Evolutionary conservation across 257 asterid genomes (phyloP).

Genomic region (Jaltomata sinuosa): DNA sequence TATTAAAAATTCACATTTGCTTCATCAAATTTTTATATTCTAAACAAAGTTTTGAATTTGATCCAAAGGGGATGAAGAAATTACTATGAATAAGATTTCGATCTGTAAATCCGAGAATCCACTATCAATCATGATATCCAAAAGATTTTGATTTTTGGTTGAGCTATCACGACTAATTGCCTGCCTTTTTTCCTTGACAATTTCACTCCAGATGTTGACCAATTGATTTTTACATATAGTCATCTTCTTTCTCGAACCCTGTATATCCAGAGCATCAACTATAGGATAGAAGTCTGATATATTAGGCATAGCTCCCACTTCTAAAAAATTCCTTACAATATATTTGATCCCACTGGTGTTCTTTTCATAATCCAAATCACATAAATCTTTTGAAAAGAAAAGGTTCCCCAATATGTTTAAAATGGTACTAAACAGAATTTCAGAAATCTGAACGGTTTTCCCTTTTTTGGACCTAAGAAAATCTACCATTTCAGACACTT

Average conservation of each 20-base stretch:
- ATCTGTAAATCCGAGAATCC: constrained; percentile 23
- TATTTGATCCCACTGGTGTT: constrained; percentile 6
- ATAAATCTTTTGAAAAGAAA: constrained; percentile 17
- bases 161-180: neutral
- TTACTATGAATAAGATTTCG: constrained; percentile 26
- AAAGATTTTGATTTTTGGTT: constrained; percentile 4
- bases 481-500: constrained; percentile 21
- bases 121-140: constrained; percentile 15
- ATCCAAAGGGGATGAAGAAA: neutral
- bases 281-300: constrained; percentile 30
- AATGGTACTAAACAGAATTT: constrained; percentile 16
- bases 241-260: constrained; percentile 21
- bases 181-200: constrained; percentile 20
- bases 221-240: neutral
- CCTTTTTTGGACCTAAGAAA: constrained; percentile 17
- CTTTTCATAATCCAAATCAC: constrained; percentile 7
- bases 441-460: constrained; percentile 4
- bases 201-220: constrained; percentile 16
- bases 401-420: constrained; percentile 24
- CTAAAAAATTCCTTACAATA: constrained; percentile 10
- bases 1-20: neutral
- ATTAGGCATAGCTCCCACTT: constrained; percentile 9
- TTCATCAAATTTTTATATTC: neutral
- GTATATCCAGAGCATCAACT: constrained; percentile 22
- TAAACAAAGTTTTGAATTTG: neutral